These are phyloP conservation scores for Paramecium biaurelia DNA, from an alignment of 73 alveolate species.

Conservation along the genomic window DNA sequence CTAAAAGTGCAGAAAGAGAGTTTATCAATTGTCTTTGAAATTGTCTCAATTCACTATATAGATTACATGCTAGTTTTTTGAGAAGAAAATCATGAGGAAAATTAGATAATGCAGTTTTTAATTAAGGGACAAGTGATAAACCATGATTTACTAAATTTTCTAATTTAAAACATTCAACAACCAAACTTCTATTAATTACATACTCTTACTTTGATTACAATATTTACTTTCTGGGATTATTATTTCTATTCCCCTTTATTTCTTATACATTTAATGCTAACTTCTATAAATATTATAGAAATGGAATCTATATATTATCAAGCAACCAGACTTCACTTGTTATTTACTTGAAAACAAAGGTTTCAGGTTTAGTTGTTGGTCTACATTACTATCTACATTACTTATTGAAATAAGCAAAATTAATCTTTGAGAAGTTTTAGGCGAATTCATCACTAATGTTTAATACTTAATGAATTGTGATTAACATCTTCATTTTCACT, in stretches of 20 bases:
- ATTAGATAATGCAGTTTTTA: background rate
- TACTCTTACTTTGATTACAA: background rate
- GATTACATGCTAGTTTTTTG: background rate
- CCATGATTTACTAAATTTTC: slow-evolving; percentile 28
- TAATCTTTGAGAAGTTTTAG: background rate
- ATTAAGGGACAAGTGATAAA: background rate
- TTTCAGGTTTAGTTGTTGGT: background rate
- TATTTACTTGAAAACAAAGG: background rate
- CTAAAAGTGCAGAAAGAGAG: slow-evolving; percentile 15
- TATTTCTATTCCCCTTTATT: background rate
- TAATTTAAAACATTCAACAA: slow-evolving; percentile 2
- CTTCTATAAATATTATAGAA: background rate
- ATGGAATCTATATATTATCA: background rate
- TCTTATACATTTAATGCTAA: background rate
- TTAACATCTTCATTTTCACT: background rate
- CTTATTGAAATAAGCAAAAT: background rate
- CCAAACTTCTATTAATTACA: background rate
- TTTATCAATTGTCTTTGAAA: background rate
- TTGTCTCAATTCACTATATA: slow-evolving; percentile 24
- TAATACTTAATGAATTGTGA: background rate
- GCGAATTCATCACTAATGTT: background rate
- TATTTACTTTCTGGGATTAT: background rate
- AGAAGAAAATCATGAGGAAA: slow-evolving; percentile 49
- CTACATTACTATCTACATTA: background rate
- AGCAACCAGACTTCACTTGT: background rate